Base-by-base conservation (phyloP, 192 early-diverging fungal genomes). In the Gigaspora rosea region DNA sequence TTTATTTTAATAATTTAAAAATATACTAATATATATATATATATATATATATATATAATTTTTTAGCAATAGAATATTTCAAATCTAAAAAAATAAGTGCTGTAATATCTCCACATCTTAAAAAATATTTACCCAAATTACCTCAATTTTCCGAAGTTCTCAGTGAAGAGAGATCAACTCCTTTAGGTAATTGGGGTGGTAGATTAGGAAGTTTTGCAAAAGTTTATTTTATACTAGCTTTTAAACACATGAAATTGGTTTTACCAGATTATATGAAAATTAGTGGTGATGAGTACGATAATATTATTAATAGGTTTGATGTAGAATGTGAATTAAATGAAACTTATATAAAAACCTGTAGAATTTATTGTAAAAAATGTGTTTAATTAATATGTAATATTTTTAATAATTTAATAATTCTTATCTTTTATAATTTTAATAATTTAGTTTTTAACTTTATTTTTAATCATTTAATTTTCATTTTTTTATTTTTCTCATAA, bases 281-380 rank as follows among this genome's bases (percentile, higher is more conserved):
- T 46, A 46, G 18, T 8, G 35, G 4, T 36, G 18, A 46, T 46
- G 64, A 66, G 8, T 66, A 66, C n/a, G 64, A 66, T 66, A 13
- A 47, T 36, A 8, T 66, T 46, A 33, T 66, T 46, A 35, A 46
- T 18, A 46, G 35, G 35, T 66, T 66, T n/a, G 18, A 46, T 46
- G 36, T n/a, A 46, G 64, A 66, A 47, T 66, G 64, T 46, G 64
- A 66, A 66, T 11, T 18, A 66, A 36, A n/a, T 20, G 18, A 18
- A 47, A 66, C 36, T 47, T 46, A 66, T 66, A 66, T 66, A 18
- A 66, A 66, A 46, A 66, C 64, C 16, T 66, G 36, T 66, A 66
- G 35, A 12, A 18, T 41, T 66, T 66, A 35, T 32, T 32, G 64
- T 9, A 32, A 66, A 66, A 66, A 66, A 66, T 62, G 32, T 33